These are phyloP conservation scores for Brachypodium distachyon DNA, from an alignment of 202 grass and related monocot species.

Conservation along the genomic window DNA sequence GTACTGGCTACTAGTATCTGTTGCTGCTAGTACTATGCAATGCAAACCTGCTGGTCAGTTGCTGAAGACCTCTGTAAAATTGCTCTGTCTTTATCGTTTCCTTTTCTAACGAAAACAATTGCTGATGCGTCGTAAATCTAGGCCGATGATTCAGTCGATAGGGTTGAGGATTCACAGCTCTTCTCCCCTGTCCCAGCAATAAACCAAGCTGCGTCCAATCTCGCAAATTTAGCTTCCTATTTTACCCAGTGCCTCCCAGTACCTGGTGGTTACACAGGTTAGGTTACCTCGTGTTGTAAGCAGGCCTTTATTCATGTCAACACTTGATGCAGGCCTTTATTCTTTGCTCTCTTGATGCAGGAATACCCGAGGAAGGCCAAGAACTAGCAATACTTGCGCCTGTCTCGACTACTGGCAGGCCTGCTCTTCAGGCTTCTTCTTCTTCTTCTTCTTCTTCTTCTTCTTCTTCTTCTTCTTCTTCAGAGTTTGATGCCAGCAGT, in stretches of 20 bases:
- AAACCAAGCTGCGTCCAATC: conserved; percentile 66
- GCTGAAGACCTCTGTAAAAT: neutral
- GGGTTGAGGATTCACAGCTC: conserved; percentile 40
- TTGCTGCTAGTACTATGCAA: too few species aligned
- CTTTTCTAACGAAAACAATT: neutral
- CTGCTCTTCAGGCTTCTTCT: conserved; percentile 16
- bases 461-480: too few species aligned
- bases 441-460: too few species aligned
- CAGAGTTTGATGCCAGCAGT: conserved; percentile 18
- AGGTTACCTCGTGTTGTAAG: conserved; percentile 1
- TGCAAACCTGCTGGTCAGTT: too few species aligned
- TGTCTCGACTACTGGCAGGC: neutral
- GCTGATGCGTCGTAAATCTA: conserved; percentile 30
- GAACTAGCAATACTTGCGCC: conserved; percentile 39
- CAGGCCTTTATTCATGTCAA: neutral
- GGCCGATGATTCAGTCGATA: conserved; percentile 39
- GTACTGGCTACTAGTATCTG: too few species aligned
- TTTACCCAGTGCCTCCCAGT: conserved; percentile 71
- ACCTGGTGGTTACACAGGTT: conserved; percentile 42
- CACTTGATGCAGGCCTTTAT: neutral
- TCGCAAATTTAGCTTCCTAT: conserved; percentile 80
- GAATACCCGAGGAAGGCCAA: conserved; percentile 33
- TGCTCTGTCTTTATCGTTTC: neutral
- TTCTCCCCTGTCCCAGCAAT: conserved; percentile 53
- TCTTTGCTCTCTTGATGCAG: conserved; percentile 23